These are phyloP conservation scores for Aurinia saxatilis DNA, from an alignment of 345 rosid genomes.

Conservation along the genomic window DNA sequence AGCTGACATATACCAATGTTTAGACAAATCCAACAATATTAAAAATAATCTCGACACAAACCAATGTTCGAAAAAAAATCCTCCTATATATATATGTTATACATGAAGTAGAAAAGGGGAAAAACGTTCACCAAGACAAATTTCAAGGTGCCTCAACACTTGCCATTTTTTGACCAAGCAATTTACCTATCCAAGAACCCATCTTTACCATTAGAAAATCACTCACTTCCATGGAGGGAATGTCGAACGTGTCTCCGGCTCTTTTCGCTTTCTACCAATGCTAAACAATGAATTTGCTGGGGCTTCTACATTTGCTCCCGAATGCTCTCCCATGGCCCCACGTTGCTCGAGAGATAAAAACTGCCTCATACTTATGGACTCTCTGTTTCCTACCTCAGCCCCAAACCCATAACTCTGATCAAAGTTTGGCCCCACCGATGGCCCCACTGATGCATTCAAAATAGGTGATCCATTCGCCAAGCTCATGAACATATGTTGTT, in stretches of 20 bases:
- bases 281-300: constrained; percentile 48
- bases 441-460: constrained; percentile 46
- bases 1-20: constrained; percentile 11
- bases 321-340: constrained; percentile 48
- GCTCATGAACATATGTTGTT: constrained; percentile 58
- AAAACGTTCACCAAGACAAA: constrained; percentile 14
- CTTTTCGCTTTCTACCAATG: constrained; percentile 71
- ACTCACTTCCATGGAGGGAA: constrained; percentile 68
- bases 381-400: constrained; percentile 53
- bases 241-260: constrained; percentile 80
- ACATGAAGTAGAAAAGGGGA: constrained; percentile 16
- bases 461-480: constrained; percentile 40
- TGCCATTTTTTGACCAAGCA: constrained; percentile 16
- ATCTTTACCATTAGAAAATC: not conserved
- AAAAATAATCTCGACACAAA: constrained; percentile 30
- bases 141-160: constrained; percentile 15
- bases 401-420: constrained; percentile 69
- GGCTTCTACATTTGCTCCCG: constrained; percentile 45
- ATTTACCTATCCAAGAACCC: constrained; percentile 15
- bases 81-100: constrained; percentile 18
- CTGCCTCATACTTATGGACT: constrained; percentile 47
- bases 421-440: constrained; percentile 52
- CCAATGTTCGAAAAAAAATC: constrained; percentile 25
- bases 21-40: constrained; percentile 2
- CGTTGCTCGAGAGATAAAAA: constrained; percentile 51